Evolutionary conservation across 2,329 filamentous ascomycete species (phyloP), one percentile per base, ranked within the genome.

Genomic region (Monosporascus sp.): DNA sequence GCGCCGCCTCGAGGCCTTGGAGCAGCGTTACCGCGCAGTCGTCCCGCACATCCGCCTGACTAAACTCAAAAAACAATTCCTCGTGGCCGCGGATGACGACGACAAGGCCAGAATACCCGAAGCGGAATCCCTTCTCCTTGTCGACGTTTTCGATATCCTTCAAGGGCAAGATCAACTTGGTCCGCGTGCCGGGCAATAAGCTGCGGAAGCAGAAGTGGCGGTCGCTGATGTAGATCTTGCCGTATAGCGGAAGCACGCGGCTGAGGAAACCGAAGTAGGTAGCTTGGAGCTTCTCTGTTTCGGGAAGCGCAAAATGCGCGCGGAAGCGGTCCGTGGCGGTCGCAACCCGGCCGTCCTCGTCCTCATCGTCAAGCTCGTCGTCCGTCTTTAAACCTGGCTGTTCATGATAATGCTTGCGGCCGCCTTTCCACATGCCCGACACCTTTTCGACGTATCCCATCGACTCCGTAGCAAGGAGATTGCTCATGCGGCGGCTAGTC

Each of bases 401-500:
- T 44, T 83, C 88, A 49, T 87, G 85, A 64, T 97, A 99, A 70
- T 97, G 93, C 64, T 87, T 91, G 62, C 87, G 86, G 14, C 90
- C 90, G 36, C 94, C 94, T 61, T 91, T 90, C 85, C 94, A 94
- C 89, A 97, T 97, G 38, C 91, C 93, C 0, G 93, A 96, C 0
- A 97, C 92, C 70, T 97, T 97, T 66, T 95, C 92, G 34, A 96
- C 87, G 66, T 97, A 97, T 2, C 91, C 91, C 86, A 96, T 96
- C 0, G 93, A 95, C 69, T 97, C 92, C 0, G 87, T 90, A 7
- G 93, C 90, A 46, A 97, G 74, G 8, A 96, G 74, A 27, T 79
- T 90, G 56, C 90, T 90, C 85, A 97, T 90, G 36, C 85, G 84
- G 61, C 89, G 88, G 22, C 91, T 87, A 22, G 88, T 85, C 52